Percentiles rank a stretch among this genome's conserved stretches.
Conservation (phyloP, 305 asterid genomes). For the Andrographis paniculata region DNA sequence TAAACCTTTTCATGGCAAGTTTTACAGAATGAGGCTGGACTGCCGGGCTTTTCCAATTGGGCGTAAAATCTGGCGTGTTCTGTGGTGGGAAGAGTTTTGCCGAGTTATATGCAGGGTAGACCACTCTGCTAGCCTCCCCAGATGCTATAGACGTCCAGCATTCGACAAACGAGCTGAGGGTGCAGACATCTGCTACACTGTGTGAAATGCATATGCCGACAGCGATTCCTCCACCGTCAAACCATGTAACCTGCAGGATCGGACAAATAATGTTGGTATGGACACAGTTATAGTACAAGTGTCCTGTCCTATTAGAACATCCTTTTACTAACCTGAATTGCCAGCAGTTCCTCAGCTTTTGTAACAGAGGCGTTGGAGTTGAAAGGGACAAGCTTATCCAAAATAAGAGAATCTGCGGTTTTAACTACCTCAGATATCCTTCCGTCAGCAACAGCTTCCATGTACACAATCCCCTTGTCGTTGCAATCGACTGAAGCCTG, state of each 20-base stretch:
- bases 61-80: conserved; percentile 20
- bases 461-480: conserved; percentile 32
- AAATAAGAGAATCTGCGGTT: conserved; percentile 11
- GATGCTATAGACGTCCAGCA: conserved; percentile 26
- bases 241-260: conserved; percentile 22
- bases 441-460: conserved; percentile 23
- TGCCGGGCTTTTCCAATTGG: conserved; percentile 15
- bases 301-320: no score
- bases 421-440: conserved; percentile 19
- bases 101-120: conserved; percentile 24
- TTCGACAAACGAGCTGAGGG: conserved; percentile 27
- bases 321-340: conserved; percentile 29
- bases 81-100: conserved; percentile 26
- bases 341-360: conserved; percentile 21
- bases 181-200: conserved; percentile 26
- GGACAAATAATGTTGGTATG: no score
- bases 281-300: no score
- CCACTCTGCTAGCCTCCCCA: background rate
- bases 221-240: conserved; percentile 36
- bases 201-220: conserved; percentile 37
- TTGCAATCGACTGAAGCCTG: conserved; percentile 29
- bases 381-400: conserved; percentile 27
- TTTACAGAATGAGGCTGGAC: conserved; percentile 16
- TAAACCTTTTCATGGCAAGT: conserved; percentile 19
- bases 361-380: conserved; percentile 16